A percentile compares a stretch with the other conserved stretches of the same genome.
phyloP scores from a whole-genome alignment of 768 basidiomycete species.

The Suillus luteus region DNA sequence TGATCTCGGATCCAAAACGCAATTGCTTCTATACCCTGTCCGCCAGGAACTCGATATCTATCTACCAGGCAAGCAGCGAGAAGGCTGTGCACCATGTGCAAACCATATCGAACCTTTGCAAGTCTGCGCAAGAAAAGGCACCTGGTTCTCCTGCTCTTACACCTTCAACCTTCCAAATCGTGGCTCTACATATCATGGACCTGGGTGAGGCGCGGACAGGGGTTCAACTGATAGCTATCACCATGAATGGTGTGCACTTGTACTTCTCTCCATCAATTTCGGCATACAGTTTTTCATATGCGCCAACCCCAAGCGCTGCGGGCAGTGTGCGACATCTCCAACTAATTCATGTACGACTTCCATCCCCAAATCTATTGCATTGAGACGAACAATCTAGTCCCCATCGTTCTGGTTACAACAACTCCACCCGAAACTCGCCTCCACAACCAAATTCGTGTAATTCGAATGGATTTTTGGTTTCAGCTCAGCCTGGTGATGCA shows the following conservation, averaged over 20 bases:
- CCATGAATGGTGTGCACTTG: conserved; percentile 78
- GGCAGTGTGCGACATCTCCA: conserved; percentile 49
- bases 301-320: conserved; percentile 31
- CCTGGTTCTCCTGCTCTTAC: conserved; percentile 75
- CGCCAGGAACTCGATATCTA: conserved; percentile 60
- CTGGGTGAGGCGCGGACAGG: conserved; percentile 64
- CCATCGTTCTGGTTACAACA: conserved; percentile 53
- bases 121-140: conserved; percentile 77
- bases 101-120: conserved; percentile 71
- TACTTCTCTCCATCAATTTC: conserved; percentile 69
- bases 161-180: conserved; percentile 68
- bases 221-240: conserved; percentile 79
- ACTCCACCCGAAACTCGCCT: conserved; percentile 42
- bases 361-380: conserved; percentile 74
- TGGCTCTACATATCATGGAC: conserved; percentile 68
- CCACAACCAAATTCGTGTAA: conserved; percentile 60
- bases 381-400: conserved; percentile 66
- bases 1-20: conserved; percentile 68
- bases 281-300: conserved; percentile 53
- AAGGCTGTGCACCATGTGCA: conserved; percentile 73
- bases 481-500: conserved; percentile 72
- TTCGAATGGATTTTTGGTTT: conserved; percentile 63
- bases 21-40: conserved; percentile 81
- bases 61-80: conserved; percentile 65
- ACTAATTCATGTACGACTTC: conserved; percentile 77